These are phyloP conservation scores for Breviolum minutum DNA, from an alignment of 73 alveolate species.

Conservation along the genomic window DNA sequence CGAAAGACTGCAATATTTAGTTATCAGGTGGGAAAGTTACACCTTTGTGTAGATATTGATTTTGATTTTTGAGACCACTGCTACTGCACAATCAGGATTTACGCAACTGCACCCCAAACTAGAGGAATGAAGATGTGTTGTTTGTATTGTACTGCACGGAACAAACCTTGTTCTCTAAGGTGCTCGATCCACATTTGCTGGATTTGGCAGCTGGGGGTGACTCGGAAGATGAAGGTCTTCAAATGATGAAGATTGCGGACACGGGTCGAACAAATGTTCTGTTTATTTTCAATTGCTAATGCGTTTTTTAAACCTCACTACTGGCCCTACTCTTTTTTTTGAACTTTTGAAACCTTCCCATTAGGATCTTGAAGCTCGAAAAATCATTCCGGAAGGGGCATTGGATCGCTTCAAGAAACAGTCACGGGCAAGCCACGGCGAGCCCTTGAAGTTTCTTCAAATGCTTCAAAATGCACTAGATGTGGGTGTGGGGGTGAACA, in stretches of 20 bases:
- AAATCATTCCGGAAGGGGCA: conserved; percentile 11
- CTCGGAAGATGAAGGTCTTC: background rate
- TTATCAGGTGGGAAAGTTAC: too few species aligned
- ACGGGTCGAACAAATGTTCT: background rate
- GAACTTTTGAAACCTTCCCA: background rate
- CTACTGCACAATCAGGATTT: too few species aligned
- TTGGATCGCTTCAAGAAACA: conserved; percentile 30
- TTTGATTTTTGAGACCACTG: too few species aligned
- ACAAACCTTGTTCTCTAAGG: too few species aligned
- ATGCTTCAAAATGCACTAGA: background rate
- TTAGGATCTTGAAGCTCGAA: conserved; percentile 14
- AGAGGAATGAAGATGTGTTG: too few species aligned
- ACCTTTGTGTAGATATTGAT: too few species aligned
- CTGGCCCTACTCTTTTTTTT: background rate
- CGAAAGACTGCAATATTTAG: too few species aligned
- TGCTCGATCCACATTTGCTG: background rate
- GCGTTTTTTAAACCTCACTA: background rate
- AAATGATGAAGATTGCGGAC: conserved; percentile 31
- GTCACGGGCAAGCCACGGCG: background rate
- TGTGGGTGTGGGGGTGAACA: background rate
- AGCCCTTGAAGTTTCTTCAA: background rate
- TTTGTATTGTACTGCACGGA: too few species aligned
- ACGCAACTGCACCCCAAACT: too few species aligned
- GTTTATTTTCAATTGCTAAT: too few species aligned
- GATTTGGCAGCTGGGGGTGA: background rate